A percentile compares a stretch with the other conserved stretches of the same genome.
phyloP scores from a whole-genome alignment of 352 stramenopile genomes.

The Phytophthora parvispora region DNA sequence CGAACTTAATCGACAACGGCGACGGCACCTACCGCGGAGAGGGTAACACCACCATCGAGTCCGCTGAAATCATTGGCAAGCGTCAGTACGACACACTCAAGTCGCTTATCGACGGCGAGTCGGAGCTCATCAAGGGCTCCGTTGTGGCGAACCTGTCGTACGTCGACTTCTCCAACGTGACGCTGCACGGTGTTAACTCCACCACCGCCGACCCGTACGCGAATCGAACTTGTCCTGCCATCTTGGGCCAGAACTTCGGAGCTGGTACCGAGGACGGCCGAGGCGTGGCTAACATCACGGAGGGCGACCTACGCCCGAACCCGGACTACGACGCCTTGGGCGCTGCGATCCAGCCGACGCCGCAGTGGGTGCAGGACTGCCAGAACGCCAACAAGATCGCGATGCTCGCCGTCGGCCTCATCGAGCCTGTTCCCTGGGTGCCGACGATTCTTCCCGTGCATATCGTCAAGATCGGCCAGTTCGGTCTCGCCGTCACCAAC shows the following conservation, averaged over 20 bases:
- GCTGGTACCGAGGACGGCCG: constrained; percentile 56
- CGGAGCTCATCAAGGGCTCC: constrained; percentile 33
- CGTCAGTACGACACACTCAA: constrained; percentile 46
- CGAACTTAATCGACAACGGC: constrained; percentile 55
- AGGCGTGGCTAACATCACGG: constrained; percentile 31
- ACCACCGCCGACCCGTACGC: constrained; percentile 31
- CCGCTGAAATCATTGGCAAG: constrained; percentile 55
- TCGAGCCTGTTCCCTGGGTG: constrained; percentile 52
- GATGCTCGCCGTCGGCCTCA: constrained; percentile 50
- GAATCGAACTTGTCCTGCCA: constrained; percentile 45
- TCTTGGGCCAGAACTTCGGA: constrained; percentile 59
- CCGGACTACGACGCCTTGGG: constrained; percentile 25
- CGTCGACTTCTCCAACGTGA: constrained; percentile 55
- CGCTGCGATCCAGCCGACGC: constrained; percentile 14
- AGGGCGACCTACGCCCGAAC: constrained; percentile 44
- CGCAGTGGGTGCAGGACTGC: constrained; percentile 55
- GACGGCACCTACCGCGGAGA: constrained; percentile 54
- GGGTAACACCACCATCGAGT: constrained; percentile 46
- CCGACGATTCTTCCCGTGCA: constrained; percentile 65
- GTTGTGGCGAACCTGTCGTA: constrained; percentile 47
- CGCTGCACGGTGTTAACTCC: constrained; percentile 17
- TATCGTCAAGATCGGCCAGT: constrained; percentile 61
- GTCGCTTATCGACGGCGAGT: constrained; percentile 28
- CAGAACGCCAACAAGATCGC: constrained; percentile 52
- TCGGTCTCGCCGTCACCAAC: constrained; percentile 58